phyloP scores from a whole-genome alignment of 306 rosid genomes.

The Castanea mollissima region DNA sequence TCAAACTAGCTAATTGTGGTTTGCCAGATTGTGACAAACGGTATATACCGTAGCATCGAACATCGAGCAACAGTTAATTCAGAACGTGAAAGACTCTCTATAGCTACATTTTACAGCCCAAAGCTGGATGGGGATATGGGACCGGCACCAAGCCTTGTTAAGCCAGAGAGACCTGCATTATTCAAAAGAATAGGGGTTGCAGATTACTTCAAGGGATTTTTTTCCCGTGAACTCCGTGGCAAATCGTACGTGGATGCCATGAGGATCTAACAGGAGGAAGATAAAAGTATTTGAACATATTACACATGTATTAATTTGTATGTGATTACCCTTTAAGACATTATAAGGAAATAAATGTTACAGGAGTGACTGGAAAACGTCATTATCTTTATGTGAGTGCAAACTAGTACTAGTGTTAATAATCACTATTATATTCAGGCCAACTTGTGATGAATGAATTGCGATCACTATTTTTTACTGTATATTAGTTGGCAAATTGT shows the following conservation, averaged over 20 bases:
- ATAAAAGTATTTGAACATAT: neutral
- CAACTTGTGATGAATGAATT: too few relatives aligned
- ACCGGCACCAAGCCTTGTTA: conserved; percentile 31
- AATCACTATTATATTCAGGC: too few relatives aligned
- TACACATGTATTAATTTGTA: too few relatives aligned
- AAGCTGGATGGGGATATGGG: conserved; percentile 27
- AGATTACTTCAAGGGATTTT: conserved; percentile 14
- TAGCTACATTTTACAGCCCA: conserved; percentile 32
- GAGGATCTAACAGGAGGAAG: conserved; percentile 5
- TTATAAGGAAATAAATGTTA: too few relatives aligned
- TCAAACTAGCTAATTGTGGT: too few relatives aligned
- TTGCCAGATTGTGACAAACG: conserved; percentile 31
- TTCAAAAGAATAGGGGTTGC: conserved; percentile 27
- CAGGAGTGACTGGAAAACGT: too few relatives aligned
- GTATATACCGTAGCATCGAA: conserved; percentile 25
- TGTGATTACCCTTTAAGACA: neutral
- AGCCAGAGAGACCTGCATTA: conserved; percentile 22
- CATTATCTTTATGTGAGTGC: too few relatives aligned
- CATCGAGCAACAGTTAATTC: conserved; percentile 30
- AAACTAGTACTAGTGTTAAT: too few relatives aligned
- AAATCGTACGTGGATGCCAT: conserved; percentile 29
- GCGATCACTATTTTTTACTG: too few relatives aligned
- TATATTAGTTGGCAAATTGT: too few relatives aligned
- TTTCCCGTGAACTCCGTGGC: conserved; percentile 5
- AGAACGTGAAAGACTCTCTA: conserved; percentile 30